phyloP scores from a whole-genome alignment of 73 alveolate species.

The Uronychia binucleata region DNA sequence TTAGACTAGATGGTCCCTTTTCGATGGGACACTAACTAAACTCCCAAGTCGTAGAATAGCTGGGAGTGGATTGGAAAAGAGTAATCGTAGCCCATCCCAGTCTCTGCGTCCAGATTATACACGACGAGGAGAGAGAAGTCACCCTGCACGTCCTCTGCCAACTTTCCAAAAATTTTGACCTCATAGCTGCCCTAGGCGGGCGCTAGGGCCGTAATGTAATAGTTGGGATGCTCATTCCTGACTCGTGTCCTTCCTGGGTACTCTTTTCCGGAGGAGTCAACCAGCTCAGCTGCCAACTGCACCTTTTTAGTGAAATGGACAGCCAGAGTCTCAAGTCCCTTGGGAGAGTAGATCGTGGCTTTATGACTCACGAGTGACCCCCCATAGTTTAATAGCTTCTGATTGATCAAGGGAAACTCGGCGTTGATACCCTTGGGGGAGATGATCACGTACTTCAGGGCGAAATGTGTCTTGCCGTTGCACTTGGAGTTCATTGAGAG shows the following conservation, averaged over 20 bases:
- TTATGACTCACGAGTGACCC: neutral
- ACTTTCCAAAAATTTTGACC: neutral
- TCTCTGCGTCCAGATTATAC: neutral
- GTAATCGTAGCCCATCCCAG: neutral
- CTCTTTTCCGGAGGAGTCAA: neutral
- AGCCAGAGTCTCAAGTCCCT: neutral
- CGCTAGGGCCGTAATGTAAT: neutral
- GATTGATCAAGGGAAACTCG: neutral
- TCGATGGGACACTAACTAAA: neutral
- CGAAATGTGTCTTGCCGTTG: neutral
- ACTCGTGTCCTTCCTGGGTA: neutral
- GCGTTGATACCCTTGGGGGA: neutral
- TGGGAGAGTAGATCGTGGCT: neutral
- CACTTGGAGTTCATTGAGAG: neutral
- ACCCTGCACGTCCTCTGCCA: neutral
- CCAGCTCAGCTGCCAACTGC: neutral
- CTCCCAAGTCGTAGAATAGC: neutral
- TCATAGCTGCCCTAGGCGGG: neutral
- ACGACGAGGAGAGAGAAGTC: neutral
- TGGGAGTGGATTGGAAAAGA: neutral
- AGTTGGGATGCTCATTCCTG: neutral
- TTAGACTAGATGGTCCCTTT: neutral
- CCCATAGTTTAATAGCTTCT: neutral
- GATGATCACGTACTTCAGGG: neutral
- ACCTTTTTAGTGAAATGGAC: neutral